Conservation (phyloP, 768 basidiomycete genomes). For the Pisolithus microcarpus region DNA sequence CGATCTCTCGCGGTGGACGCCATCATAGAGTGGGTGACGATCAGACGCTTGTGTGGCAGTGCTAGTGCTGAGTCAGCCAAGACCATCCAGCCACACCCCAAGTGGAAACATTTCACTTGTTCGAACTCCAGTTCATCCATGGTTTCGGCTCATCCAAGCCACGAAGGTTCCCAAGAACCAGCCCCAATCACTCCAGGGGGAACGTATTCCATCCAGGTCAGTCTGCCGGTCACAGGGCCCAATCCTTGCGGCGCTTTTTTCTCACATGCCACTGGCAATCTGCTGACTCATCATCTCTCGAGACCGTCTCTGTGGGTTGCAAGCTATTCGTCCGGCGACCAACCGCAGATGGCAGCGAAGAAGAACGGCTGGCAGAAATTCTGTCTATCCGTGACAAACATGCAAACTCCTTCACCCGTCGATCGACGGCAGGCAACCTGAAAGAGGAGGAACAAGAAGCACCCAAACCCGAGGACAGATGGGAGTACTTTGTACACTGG, state of each 20-base stretch:
- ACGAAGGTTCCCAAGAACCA: conserved; percentile 38
- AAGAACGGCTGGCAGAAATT: conserved; percentile 93
- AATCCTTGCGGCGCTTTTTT: conserved; percentile 13
- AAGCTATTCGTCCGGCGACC: conserved; percentile 89
- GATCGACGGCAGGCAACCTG: conserved; percentile 33
- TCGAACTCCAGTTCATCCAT: conserved; percentile 8
- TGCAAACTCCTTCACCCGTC: conserved; percentile 48
- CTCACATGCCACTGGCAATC: conserved; percentile 15
- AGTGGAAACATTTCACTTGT: too few species aligned
- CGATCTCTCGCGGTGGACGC: too few species aligned
- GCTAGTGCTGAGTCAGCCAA: background rate
- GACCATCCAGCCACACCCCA: too few species aligned
- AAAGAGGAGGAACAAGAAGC: conserved; percentile 43
- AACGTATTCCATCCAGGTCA: conserved; percentile 68
- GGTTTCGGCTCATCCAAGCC: conserved; percentile 26
- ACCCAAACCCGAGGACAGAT: conserved; percentile 62
- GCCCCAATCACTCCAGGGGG: conserved; percentile 68
- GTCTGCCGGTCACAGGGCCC: conserved; percentile 14
- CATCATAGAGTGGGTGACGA: background rate
- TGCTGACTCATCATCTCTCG: conserved; percentile 30
- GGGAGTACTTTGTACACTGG: conserved; percentile 98
- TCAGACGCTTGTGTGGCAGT: too few species aligned
- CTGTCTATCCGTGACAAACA: conserved; percentile 90
- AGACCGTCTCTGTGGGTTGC: conserved; percentile 90
- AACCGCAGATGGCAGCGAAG: conserved; percentile 61